Evolutionary conservation across 331 rosid species (phyloP).

Genomic region (Pyrus hybrid): DNA sequence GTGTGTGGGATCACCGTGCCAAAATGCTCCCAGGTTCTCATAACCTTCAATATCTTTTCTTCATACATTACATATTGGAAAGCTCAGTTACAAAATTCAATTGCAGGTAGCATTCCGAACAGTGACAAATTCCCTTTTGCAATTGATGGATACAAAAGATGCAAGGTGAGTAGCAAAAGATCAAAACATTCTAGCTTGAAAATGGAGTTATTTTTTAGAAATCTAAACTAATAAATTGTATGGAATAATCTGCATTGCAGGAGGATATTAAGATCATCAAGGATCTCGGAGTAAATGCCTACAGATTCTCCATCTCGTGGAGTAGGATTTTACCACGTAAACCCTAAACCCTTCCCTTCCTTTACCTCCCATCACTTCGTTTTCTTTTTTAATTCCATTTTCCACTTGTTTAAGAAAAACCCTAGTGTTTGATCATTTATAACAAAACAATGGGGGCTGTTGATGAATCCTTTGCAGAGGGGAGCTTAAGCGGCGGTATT

Average conservation of each 20-base stretch:
- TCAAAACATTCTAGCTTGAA: background rate
- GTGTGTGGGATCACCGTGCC: constrained; percentile 16
- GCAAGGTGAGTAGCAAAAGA: background rate
- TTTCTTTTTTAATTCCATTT: no score
- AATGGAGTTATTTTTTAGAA: background rate
- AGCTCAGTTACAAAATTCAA: background rate
- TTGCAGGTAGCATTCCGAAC: background rate
- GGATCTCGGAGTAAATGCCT: background rate
- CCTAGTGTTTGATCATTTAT: background rate
- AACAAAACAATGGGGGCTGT: background rate
- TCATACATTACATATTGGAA: background rate
- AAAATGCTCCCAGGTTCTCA: background rate
- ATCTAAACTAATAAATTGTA: no score
- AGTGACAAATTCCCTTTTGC: background rate
- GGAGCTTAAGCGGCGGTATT: background rate
- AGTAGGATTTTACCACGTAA: constrained; percentile 7
- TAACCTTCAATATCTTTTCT: background rate
- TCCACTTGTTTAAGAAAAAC: no score
- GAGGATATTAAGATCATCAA: constrained; percentile 7
- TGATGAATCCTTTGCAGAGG: background rate
- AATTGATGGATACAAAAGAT: constrained; percentile 8
- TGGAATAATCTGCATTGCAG: background rate
- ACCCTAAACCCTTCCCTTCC: no score
- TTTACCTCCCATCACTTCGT: background rate
- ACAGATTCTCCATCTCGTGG: constrained; percentile 16